Percentiles rank a stretch among this genome's conserved stretches.
Conservation (phyloP, 108 stramenopile species). For the Skeletonema costatum region DNA sequence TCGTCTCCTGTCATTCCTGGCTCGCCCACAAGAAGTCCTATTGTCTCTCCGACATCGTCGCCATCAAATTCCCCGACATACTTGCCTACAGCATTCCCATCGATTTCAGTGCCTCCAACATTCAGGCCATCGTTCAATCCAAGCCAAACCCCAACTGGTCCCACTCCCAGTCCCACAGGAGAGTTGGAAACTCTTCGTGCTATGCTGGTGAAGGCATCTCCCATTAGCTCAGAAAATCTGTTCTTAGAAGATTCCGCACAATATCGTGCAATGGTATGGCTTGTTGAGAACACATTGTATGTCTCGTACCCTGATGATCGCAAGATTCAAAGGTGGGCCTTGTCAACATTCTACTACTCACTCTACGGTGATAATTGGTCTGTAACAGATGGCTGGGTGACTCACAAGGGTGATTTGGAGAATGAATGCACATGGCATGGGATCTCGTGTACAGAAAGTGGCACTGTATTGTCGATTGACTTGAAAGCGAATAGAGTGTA, state of each 20-base stretch:
- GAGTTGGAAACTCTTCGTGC: neutral
- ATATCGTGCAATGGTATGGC: slow-evolving; percentile 44
- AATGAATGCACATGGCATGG: slow-evolving; percentile 50
- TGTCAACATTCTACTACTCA: slow-evolving; percentile 27
- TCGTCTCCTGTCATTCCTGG: neutral
- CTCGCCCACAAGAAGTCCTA: slow-evolving; percentile 5
- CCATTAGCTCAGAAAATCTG: slow-evolving; percentile 24
- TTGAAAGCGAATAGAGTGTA: slow-evolving; percentile 28
- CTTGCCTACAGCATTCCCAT: neutral
- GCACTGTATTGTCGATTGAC: slow-evolving; percentile 18
- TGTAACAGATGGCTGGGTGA: slow-evolving; percentile 23
- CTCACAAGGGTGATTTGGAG: slow-evolving; percentile 7
- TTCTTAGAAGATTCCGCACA: slow-evolving; percentile 20
- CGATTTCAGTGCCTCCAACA: neutral
- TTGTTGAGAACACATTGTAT: slow-evolving; percentile 17
- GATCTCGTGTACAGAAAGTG: slow-evolving; percentile 24
- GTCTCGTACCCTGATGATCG: neutral
- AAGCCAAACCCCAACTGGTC: neutral
- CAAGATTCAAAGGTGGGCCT: slow-evolving; percentile 42
- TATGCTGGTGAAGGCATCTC: slow-evolving; percentile 18
- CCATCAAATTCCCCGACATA: neutral
- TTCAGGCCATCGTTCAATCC: neutral
- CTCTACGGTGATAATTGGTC: slow-evolving; percentile 44
- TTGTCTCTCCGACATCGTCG: neutral
- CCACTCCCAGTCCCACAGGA: slow-evolving; percentile 8